Evolutionary conservation across 768 basidiomycete species (phyloP).

Genomic region (Lactifluus volemus): DNA sequence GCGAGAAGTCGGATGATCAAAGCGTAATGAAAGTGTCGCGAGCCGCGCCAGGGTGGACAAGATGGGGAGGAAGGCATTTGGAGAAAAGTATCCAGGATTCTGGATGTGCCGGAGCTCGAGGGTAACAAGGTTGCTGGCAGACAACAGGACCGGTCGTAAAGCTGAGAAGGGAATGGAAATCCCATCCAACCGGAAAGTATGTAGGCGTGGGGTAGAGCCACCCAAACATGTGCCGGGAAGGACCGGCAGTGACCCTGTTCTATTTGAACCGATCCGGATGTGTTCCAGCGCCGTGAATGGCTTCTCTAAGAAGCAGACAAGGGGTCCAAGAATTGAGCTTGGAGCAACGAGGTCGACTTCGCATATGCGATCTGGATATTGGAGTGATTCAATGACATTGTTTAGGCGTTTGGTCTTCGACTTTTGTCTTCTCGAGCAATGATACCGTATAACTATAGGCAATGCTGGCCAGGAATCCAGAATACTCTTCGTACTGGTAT

Average conservation of each 20-base stretch:
- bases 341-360: neutral
- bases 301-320: slow-evolving; percentile 24
- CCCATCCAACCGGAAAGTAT: neutral
- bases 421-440: neutral
- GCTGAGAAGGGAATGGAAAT: neutral
- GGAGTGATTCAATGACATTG: neutral
- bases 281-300: slow-evolving; percentile 14
- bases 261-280: slow-evolving; percentile 24
- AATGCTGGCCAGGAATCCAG: neutral
- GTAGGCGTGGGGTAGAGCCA: neutral
- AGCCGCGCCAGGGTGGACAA: neutral
- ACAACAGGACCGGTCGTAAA: neutral
- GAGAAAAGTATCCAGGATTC: neutral
- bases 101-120: slow-evolving; percentile 1
- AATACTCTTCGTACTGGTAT: neutral
- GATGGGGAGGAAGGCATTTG: neutral
- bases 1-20: neutral
- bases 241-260: slow-evolving; percentile 29
- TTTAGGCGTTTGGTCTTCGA: neutral
- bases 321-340: slow-evolving; percentile 5
- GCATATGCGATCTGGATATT: neutral
- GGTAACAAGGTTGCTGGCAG: neutral
- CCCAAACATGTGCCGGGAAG: neutral
- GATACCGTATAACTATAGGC: neutral
- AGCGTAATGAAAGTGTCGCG: neutral